phyloP scores from a whole-genome alignment of 768 basidiomycete species.

The Tricholomella constricta region DNA sequence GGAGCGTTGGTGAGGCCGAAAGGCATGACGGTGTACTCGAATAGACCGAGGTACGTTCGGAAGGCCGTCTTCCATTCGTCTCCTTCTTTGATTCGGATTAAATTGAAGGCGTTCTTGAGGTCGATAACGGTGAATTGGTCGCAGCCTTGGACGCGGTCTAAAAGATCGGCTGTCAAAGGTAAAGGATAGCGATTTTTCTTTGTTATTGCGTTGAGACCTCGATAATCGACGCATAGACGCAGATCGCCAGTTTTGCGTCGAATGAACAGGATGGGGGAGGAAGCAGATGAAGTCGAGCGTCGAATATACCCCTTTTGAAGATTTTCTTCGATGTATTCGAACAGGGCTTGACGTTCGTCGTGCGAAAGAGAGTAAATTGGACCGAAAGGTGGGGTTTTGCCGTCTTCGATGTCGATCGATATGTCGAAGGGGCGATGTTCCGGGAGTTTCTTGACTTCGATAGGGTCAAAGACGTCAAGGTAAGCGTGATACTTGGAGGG shows the following conservation, averaged over 20 bases:
- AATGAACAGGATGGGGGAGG: too few species aligned
- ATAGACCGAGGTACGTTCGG: slow-evolving; percentile 35
- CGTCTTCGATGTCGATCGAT: neutral
- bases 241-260: slow-evolving; percentile 16
- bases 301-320: too few species aligned
- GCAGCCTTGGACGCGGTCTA: slow-evolving; percentile 29
- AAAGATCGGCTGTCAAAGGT: slow-evolving; percentile 32
- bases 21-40: slow-evolving; percentile 40
- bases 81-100: slow-evolving; percentile 37
- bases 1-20: slow-evolving; percentile 41
- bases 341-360: too few species aligned
- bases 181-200: slow-evolving; percentile 30
- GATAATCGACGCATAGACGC: slow-evolving; percentile 33
- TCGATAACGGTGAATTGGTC: slow-evolving; percentile 35
- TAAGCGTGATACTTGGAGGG: too few species aligned
- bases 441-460: too few species aligned
- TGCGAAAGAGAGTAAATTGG: too few species aligned
- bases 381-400: too few species aligned
- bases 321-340: too few species aligned
- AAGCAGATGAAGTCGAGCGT: slow-evolving; percentile 25
- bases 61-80: slow-evolving; percentile 50
- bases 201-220: slow-evolving; percentile 33
- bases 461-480: too few species aligned
- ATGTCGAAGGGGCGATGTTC: too few species aligned
- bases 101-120: slow-evolving; percentile 38